phyloP scores from a whole-genome alignment of 2,329 filamentous ascomycete genomes.

The Phoma sp. region DNA sequence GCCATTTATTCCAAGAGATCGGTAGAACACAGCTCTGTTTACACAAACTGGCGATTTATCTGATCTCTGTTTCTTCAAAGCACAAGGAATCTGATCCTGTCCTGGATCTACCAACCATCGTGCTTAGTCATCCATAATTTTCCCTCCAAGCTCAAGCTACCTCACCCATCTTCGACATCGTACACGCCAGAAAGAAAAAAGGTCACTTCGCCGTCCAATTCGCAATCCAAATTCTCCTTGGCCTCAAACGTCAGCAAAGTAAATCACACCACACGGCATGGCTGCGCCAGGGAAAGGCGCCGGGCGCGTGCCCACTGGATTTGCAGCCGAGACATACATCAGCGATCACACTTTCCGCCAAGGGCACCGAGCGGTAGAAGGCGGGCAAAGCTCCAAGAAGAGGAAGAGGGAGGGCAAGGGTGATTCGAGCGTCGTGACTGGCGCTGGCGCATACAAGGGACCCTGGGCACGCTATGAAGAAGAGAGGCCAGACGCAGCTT shows the following conservation, averaged over 20 bases:
- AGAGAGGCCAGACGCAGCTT: conserved; percentile 71
- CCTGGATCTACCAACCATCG: background rate
- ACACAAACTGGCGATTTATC: too few relatives aligned
- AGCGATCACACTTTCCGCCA: conserved; percentile 89
- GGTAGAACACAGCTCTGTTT: background rate
- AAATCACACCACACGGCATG: conserved; percentile 16
- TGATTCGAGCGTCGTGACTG: conserved; percentile 81
- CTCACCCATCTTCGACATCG: background rate
- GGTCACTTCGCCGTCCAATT: background rate
- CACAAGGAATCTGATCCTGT: too few relatives aligned
- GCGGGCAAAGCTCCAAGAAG: conserved; percentile 70
- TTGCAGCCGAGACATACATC: conserved; percentile 84
- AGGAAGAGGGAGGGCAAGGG: conserved; percentile 86
- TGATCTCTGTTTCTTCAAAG: too few relatives aligned
- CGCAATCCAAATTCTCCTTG: background rate
- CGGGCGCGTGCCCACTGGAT: conserved; percentile 70
- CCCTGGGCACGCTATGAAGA: conserved; percentile 89
- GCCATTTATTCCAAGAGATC: too few relatives aligned
- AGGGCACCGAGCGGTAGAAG: conserved; percentile 81
- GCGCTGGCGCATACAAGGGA: conserved; percentile 86
- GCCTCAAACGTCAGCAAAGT: too few relatives aligned
- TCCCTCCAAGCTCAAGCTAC: conserved; percentile 7
- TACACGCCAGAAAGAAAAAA: background rate
- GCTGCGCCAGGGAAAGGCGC: conserved; percentile 28
- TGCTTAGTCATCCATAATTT: conserved; percentile 28